These are phyloP conservation scores for Malassezia obtusa DNA, from an alignment of 1,284 basidiomycete genomes.

Conservation along the genomic window DNA sequence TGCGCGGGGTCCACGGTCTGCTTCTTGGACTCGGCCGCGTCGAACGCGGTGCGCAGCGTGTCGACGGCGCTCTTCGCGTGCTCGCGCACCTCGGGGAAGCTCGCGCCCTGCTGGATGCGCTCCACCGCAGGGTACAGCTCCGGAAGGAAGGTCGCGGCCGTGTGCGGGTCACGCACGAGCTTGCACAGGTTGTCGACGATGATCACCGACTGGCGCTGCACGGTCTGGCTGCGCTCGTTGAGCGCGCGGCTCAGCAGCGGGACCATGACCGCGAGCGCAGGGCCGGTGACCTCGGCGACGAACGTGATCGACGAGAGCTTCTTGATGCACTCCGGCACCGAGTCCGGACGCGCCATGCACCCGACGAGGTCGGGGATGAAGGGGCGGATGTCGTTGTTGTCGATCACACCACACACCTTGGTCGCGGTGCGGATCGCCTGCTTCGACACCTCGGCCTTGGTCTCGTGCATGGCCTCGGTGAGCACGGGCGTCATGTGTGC, in stretches of 20 bases:
- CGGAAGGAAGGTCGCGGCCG: conserved; percentile 81
- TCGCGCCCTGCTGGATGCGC: conserved; percentile 78
- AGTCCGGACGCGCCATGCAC: conserved; percentile 70
- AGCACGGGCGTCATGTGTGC: conserved; percentile 75
- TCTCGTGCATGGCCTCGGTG: conserved; percentile 89
- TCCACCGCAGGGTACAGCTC: conserved; percentile 82
- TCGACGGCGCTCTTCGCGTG: conserved; percentile 39
- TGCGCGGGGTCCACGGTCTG: conserved; percentile 32
- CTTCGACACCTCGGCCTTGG: conserved; percentile 81
- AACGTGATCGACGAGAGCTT: conserved; percentile 87
- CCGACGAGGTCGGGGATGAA: conserved; percentile 82
- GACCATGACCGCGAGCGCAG: conserved; percentile 88
- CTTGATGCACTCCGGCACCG: conserved; percentile 88
- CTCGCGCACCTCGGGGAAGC: conserved; percentile 75
- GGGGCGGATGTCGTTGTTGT: conserved; percentile 83
- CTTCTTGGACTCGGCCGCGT: conserved; percentile 20
- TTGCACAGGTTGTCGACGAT: conserved; percentile 96
- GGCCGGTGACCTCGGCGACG: conserved; percentile 91
- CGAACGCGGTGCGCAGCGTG: conserved; percentile 35
- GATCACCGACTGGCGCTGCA: conserved; percentile 61
- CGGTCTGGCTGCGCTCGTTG: conserved; percentile 80
- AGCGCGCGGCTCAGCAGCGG: conserved; percentile 83
- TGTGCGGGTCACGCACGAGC: conserved; percentile 80
- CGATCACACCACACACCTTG: conserved; percentile 77
- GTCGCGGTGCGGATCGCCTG: conserved; percentile 89